Evolutionary conservation across 441 rosid genomes (phyloP).

Genomic region (Bruguiera hainesii): DNA sequence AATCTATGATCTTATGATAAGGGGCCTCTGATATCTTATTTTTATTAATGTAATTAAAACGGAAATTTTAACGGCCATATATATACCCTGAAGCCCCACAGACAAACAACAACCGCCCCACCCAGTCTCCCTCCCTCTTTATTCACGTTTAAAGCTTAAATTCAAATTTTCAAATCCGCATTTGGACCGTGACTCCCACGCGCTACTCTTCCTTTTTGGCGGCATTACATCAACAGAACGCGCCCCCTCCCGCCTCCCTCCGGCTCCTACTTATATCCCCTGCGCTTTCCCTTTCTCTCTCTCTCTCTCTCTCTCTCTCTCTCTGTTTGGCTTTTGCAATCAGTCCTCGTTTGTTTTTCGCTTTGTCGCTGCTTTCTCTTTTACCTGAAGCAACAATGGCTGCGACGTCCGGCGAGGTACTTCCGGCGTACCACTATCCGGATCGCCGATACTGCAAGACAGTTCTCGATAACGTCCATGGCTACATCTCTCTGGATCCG

Average conservation of each 20-base stretch:
- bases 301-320: conserved; percentile 7
- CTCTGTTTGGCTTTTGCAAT: not conserved
- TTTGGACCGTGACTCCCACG: conserved; percentile 26
- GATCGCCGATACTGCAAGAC: conserved; percentile 47
- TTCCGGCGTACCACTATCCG: conserved; percentile 16
- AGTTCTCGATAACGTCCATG: conserved; percentile 68
- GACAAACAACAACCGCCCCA: too few relatives aligned
- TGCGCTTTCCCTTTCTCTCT: not conserved
- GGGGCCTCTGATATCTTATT: too few relatives aligned
- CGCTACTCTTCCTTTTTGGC: conserved; percentile 22
- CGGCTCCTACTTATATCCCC: not conserved
- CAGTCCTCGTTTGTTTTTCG: not conserved
- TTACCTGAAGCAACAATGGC: not conserved
- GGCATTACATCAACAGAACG: conserved; percentile 25
- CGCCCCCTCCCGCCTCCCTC: not conserved
- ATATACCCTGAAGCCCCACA: too few relatives aligned
- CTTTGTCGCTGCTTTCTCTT: conserved; percentile 1
- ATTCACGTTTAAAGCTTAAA: not conserved
- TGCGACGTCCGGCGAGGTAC: not conserved
- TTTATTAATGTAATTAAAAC: too few relatives aligned
- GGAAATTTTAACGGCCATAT: too few relatives aligned
- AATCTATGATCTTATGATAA: too few relatives aligned
- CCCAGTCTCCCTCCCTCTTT: too few relatives aligned
- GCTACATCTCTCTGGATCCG: conserved; percentile 62
- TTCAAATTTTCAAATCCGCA: not conserved